phyloP scores from a whole-genome alignment of 768 basidiomycete genomes.

The Boletus tomentosulus region DNA sequence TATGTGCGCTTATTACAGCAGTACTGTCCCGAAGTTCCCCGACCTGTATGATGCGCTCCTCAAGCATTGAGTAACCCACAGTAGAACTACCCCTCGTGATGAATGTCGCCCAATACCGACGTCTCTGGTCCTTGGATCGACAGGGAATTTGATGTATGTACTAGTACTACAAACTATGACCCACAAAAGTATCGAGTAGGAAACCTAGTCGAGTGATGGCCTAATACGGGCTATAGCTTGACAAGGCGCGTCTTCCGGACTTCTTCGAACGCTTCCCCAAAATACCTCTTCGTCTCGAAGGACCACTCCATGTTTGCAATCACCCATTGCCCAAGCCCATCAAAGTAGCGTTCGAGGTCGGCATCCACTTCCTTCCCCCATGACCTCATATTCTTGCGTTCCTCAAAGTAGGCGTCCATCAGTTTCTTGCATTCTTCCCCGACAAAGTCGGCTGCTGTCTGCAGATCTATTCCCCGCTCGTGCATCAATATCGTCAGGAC shows the following conservation, averaged over 20 bases:
- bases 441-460: slow-evolving; percentile 55
- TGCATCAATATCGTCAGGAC: slow-evolving; percentile 66
- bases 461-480: slow-evolving; percentile 47
- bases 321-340: slow-evolving; percentile 56
- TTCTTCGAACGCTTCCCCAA: slow-evolving; percentile 51
- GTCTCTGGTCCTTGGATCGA: slow-evolving; percentile 2
- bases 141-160: slow-evolving; percentile 11
- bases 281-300: slow-evolving; percentile 67
- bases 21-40: not conserved
- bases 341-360: slow-evolving; percentile 49
- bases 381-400: slow-evolving; percentile 44
- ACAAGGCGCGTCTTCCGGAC: slow-evolving; percentile 46
- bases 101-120: slow-evolving; percentile 7
- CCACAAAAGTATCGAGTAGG: not conserved
- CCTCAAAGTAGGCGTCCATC: slow-evolving; percentile 46
- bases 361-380: slow-evolving; percentile 46
- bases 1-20: not conserved
- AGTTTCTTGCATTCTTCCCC: slow-evolving; percentile 48
- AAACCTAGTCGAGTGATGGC: not conserved
- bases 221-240: slow-evolving; percentile 4
- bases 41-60: not conserved
- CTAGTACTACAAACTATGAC: slow-evolving; percentile 7
- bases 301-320: slow-evolving; percentile 67
- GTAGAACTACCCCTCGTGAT: slow-evolving; percentile 9
- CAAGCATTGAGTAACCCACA: slow-evolving; percentile 12